Percentiles rank a stretch among this genome's conserved stretches.
Evolutionary conservation across 371 early-diverging fungal species (phyloP).

Genomic region (Mucor racemosus): DNA sequence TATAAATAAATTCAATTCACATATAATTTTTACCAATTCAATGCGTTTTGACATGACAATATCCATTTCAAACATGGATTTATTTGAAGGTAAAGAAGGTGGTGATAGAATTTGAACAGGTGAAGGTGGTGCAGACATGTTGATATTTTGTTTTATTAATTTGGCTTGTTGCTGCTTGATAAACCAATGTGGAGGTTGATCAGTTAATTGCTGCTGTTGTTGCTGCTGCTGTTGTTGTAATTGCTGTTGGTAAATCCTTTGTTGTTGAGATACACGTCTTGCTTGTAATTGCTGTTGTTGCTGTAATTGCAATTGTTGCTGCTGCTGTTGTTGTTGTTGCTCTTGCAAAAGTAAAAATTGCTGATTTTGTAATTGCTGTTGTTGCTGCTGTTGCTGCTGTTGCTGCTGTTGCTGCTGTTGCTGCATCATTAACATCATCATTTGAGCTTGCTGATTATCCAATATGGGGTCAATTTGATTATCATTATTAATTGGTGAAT

Average conservation of each 20-base stretch:
- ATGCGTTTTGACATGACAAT: constrained; percentile 5
- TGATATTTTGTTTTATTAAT: constrained; percentile 2
- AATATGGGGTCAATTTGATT: constrained; percentile 1
- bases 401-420: constrained; percentile 13
- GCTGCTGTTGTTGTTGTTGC: not conserved
- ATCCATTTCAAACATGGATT: not conserved
- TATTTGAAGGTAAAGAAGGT: constrained; percentile 8
- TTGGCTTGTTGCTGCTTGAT: constrained; percentile 16
- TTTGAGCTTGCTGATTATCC: constrained; percentile 13
- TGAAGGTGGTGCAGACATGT: not conserved
- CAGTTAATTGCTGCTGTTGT: constrained; percentile 1
- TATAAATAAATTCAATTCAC: not conserved
- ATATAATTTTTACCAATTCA: constrained; percentile 11
- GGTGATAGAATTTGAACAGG: not conserved
- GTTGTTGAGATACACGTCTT: constrained; percentile 2
- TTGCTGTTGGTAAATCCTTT: constrained; percentile 6
- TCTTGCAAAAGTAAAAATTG: too few species aligned
- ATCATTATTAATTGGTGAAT: not conserved
- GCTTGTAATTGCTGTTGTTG: constrained; percentile 1
- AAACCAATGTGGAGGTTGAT: constrained; percentile 15
- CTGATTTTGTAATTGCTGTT: not conserved
- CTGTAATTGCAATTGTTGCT: not conserved
- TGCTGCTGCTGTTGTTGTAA: not conserved
- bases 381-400: constrained; percentile 5
- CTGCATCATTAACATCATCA: constrained; percentile 11